Base-by-base conservation (phyloP, 2,329 filamentous ascomycete genomes). In the Pestalotiopsis sp. region DNA sequence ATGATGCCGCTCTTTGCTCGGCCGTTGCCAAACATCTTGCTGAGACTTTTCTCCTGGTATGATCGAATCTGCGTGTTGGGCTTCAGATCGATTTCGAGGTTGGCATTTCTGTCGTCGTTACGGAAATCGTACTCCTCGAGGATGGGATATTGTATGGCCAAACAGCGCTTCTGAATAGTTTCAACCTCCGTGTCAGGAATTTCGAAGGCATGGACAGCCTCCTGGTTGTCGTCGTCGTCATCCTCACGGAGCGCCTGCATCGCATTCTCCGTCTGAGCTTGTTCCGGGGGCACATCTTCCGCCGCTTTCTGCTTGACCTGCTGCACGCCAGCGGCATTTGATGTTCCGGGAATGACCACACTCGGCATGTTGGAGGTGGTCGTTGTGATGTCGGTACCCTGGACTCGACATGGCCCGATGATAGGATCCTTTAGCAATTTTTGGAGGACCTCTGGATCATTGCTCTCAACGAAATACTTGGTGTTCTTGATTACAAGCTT, bases 21-120 rank as follows among this genome's bases (percentile, higher is more conserved):
- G 63, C 95, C 95, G 76, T 99, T 99, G 76, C 96, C 95, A 78
- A 99, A 99, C 96, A 99, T 99, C 80, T 99, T 99, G 82, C 93
- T 97, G 10, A 99, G 84, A 72, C 94, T 97, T 82, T 98, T 97
- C 79, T 99, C 96, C 78, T 99, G 96, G 74, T 99, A 99, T 38
- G 88, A 91, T 77, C 95, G 90, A 77, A 98, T 98, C 75, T 95
- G 92, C 0, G 94, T 95, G 67, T 91, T 91, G 0, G 95, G 94
- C 73, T 92, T 92, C 62, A 98, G 84, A 78, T 98, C 95, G 73
- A 99, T 99, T 67, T 98, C 94, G 44, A 99, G 84, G 64, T 93
- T 97, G 0, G 95, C 89, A 75, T 98, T 99, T 73, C 89, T 87
- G 69, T 92, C 89, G 77, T 99, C 96, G 73, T 96, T 94, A 68